Evolutionary conservation across 495 filamentous ascomycete genomes (phyloP).

Genomic region (Aspergillus bertholletiae): DNA sequence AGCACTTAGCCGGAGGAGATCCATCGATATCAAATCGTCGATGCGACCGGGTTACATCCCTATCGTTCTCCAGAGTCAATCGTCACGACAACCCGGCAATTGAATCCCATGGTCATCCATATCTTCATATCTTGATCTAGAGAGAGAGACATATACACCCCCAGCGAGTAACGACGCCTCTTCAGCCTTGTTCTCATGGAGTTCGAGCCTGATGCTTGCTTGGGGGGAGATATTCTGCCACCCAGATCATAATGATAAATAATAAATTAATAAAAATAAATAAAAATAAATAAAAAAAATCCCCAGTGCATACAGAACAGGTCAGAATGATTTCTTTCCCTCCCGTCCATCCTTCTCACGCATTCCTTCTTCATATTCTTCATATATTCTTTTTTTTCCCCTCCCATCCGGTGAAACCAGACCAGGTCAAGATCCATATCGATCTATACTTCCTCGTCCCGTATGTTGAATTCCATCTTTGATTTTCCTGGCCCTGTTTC

Average conservation of each 20-base stretch:
- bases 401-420: not conserved
- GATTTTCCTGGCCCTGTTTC: not conserved
- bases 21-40: too few relatives aligned
- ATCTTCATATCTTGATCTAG: too few relatives aligned
- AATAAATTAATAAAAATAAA: not conserved
- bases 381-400: constrained; percentile 4
- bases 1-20: not conserved
- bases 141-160: too few relatives aligned
- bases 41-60: too few relatives aligned
- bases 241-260: not conserved
- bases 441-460: not conserved
- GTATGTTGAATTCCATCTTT: too few relatives aligned
- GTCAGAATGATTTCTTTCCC: constrained; percentile 3
- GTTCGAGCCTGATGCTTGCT: too few relatives aligned
- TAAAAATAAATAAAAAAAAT: not conserved
- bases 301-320: not conserved
- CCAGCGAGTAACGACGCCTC: too few relatives aligned
- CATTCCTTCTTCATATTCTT: not conserved
- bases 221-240: too few relatives aligned
- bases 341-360: constrained; percentile 4
- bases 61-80: too few relatives aligned
- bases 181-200: too few relatives aligned
- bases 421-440: not conserved
- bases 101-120: too few relatives aligned
- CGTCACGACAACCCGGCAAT: too few relatives aligned